Evolutionary conservation across 179 eudicot species (phyloP).

Genomic region (Silene vulgaris): DNA sequence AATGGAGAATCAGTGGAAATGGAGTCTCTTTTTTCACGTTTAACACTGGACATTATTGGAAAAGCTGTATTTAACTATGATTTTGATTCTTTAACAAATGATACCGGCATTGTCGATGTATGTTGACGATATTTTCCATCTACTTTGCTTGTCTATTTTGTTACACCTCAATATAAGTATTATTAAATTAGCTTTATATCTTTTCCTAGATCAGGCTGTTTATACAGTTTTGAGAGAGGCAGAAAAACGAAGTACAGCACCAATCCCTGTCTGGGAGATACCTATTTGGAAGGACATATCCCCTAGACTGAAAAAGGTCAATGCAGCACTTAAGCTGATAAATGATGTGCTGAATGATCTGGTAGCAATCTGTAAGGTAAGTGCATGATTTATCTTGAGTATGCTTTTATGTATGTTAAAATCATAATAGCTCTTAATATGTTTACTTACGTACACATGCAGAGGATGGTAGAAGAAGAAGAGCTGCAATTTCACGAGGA

Average conservation of each 20-base stretch:
- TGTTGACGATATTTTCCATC: conserved; percentile 13
- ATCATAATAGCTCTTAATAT: not conserved
- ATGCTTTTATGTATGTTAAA: conserved; percentile 4
- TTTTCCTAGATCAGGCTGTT: conserved; percentile 70
- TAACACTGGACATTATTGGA: conserved; percentile 94
- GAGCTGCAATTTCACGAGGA: conserved; percentile 91
- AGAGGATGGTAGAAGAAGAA: conserved; percentile 96
- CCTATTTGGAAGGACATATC: conserved; percentile 98
- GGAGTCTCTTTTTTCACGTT: conserved; percentile 93
- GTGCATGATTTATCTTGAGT: conserved; percentile 5
- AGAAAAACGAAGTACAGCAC: conserved; percentile 85
- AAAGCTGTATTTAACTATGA: conserved; percentile 95
- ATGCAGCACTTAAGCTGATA: conserved; percentile 74
- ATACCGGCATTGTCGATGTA: conserved; percentile 95
- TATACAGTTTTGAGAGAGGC: conserved; percentile 91
- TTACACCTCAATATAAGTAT: conserved; percentile 6
- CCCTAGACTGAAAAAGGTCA: conserved; percentile 76
- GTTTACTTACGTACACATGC: conserved; percentile 28
- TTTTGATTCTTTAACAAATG: conserved; percentile 87
- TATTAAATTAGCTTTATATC: conserved; percentile 18
- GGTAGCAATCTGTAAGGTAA: conserved; percentile 91
- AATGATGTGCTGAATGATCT: conserved; percentile 74
- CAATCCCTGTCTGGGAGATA: conserved; percentile 93
- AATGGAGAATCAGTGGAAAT: conserved; percentile 87
- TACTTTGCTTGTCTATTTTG: conserved; percentile 6